Base-by-base conservation (phyloP, 2,329 filamentous ascomycete species). In the Paraconiothyrium sp. region DNA sequence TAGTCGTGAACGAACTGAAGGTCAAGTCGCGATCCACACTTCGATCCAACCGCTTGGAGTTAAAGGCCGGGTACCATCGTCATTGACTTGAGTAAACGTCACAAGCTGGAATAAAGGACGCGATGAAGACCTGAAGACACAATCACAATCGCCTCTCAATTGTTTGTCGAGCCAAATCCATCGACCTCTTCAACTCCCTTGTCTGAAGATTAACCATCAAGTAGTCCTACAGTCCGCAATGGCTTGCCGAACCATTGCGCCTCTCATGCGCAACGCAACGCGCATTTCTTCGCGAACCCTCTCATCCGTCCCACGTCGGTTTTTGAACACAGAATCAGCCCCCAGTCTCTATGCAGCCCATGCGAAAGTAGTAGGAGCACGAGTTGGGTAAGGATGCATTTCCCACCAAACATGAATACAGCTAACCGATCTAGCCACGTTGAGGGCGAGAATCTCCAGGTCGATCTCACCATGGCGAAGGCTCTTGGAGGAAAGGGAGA, bases 391-490 rank as follows among this genome's bases (percentile, higher is more conserved):
- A 2, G 57, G 5, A 14, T 6, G 24, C 24, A 4, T 14, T 27
- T 49, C n/a, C 24, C 34, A 41, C 13, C 13, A 10, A 7, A 27
- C 32, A 32, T 27, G 1, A 11, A 2, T 16, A 13, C 16, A 10
- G 32, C 4, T 2, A 20, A 39, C 56, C 61, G 22, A 68, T 5
- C 4, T 41, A 73, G 71, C 14, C 76, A 78, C 60, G 71, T 74
- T 37, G 71, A 77, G 22, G 73, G 73, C 50, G 71, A 80, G 60
- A 73, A 74, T 60, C 71, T 79, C 44, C 71, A 73, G 22, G 63
- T 79, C 11, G 78, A 81, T 35, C 76, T 82, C 0, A 78, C 77
- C 20, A 82, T 82, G 81, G 76, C 80, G 58, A 82, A 81, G 65
- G 76, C 75, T 1, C 76, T 83, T 13, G 80, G 80, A 44, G 81